Base-by-base conservation (phyloP, 2,329 filamentous ascomycete species). In the Penicillium sp. region DNA sequence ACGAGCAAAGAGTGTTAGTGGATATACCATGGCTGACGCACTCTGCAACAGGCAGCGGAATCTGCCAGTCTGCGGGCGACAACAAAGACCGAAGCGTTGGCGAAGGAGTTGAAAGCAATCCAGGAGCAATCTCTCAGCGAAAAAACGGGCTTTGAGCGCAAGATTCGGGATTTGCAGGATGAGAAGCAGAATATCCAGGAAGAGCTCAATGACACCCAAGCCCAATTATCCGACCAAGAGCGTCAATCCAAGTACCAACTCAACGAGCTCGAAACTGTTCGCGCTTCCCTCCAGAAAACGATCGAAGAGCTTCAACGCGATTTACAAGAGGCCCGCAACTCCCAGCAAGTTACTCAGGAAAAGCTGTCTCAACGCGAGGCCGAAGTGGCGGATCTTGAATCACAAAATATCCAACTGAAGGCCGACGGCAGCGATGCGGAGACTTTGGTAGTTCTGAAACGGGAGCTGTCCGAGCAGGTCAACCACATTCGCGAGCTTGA, bases 381-480 rank as follows among this genome's bases (percentile, higher is more conserved):
- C 1, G 83, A 88, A n/a, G 84, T 90, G 42, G 91, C 89, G 0
- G 80, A 86, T 12, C 78, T 98, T 10, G 93, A 98, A 76, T 88
- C 90, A 0, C 91, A 98, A 55, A 86, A 97, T 8, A 78, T 97
- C 55, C 85, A 89, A 35, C 79, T 96, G 5, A 97, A 94, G 72
- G 91, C 93, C 0, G 90, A 95, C 69, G 90, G 90, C 1, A 92
- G 90, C 10, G 94, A 97, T 73, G 87, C 88, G 0, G 93, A 97
- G 66, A 95, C 91, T 0, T 84, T 98, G 70, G 86, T 84, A 5
- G 86, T 97, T 37, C 90, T 99, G 67, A 91, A 94, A 73, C 86
- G 88, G 65, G 93, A 99, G 76, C 83, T 99, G 4, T 89, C 90
- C 0, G 93, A 97, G 64, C 95, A 98, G 72, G 90, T 99, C 0